Base-by-base conservation (phyloP, 2,329 filamentous ascomycete species). In the Neofusicoccum ribis region DNA sequence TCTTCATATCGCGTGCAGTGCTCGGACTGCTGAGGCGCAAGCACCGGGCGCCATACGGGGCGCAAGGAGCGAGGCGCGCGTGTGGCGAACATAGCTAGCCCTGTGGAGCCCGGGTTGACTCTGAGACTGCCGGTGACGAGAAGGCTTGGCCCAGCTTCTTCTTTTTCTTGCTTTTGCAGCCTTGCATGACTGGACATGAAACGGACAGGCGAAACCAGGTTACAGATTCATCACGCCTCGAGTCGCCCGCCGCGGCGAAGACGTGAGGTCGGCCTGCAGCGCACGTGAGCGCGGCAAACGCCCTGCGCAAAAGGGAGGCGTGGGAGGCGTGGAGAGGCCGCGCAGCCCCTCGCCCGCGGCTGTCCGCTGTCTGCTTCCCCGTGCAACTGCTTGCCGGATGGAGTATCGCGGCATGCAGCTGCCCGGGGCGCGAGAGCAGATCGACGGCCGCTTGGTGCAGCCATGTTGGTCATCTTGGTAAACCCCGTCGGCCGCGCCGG, bases 181-280 rank as follows among this genome's bases (percentile, higher is more conserved):
- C 56, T 60, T 60, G 56, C 56, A 60, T 60, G 56, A 60, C 56
- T 27, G 56, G 56, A 60, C 56, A 47, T 60, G 56, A 60, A 60
- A 60, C 56, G 56, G 56, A 60, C 56, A 46, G 17, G 39, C 56
- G 56, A 60, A 60, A 60, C 56, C 56, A 34, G 56, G 56, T 60
- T 60, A 60, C 56, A 60, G 56, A 60, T 60, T 60, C 56, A 60
- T 47, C 56, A 60, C 43, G 56, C 31, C 43, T 34, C 41, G 41
- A 60, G 41, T 47, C 43, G 43, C 31, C 31, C 12, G 34, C 3
- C 20, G 5, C 5, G 47, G 11, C 23, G 4, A 15, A 3, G 50
- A 37, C 14, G 15, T 20, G 15, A 56, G 4, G 17, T 31, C 17
- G 3, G 56, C 39, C 54, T 31, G 54, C 39, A 36, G 39, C 15